These are phyloP conservation scores for Roridomyces roridus DNA, from an alignment of 768 basidiomycete species.

Conservation along the genomic window DNA sequence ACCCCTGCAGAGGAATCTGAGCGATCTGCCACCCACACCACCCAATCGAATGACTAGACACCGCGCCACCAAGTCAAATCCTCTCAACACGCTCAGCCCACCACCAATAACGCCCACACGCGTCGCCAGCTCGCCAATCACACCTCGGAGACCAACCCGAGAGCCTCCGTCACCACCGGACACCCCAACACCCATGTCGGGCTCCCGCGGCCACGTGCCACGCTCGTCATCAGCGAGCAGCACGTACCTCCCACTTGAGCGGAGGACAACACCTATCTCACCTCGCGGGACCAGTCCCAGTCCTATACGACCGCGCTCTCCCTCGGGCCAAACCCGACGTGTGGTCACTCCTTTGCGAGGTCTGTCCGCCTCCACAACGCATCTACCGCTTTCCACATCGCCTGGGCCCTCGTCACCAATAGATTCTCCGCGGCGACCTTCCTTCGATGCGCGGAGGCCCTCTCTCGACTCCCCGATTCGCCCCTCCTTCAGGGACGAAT, in stretches of 20 bases:
- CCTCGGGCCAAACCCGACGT: slow-evolving; percentile 46
- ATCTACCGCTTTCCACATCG: slow-evolving; percentile 51
- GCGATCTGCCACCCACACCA: slow-evolving; percentile 36
- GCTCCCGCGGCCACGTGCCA: slow-evolving; percentile 40
- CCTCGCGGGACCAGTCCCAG: slow-evolving; percentile 47
- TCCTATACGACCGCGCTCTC: slow-evolving; percentile 50
- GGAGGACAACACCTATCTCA: slow-evolving; percentile 41
- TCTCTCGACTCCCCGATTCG: slow-evolving; percentile 41
- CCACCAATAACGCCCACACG: slow-evolving; percentile 27
- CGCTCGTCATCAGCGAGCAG: slow-evolving; percentile 46
- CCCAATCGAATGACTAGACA: slow-evolving; percentile 33
- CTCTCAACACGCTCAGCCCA: slow-evolving; percentile 35
- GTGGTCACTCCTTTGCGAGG: slow-evolving; percentile 50
- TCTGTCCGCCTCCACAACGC: slow-evolving; percentile 56
- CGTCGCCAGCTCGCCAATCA: slow-evolving; percentile 36
- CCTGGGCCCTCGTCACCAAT: slow-evolving; percentile 19
- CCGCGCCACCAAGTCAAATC: slow-evolving; percentile 38
- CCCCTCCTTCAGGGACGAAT: slow-evolving; percentile 45
- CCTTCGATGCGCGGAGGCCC: slow-evolving; percentile 43
- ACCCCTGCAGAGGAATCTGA: slow-evolving; percentile 44
- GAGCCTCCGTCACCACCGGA: slow-evolving; percentile 49
- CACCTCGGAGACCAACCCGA: slow-evolving; percentile 40
- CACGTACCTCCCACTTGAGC: slow-evolving; percentile 43
- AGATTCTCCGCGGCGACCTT: slow-evolving; percentile 41
- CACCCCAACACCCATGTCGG: slow-evolving; percentile 52